A percentile compares a stretch with the other conserved stretches of the same genome.
phyloP scores from a whole-genome alignment of 805 yeast genomes.

The Monosporozyma aerobia region DNA sequence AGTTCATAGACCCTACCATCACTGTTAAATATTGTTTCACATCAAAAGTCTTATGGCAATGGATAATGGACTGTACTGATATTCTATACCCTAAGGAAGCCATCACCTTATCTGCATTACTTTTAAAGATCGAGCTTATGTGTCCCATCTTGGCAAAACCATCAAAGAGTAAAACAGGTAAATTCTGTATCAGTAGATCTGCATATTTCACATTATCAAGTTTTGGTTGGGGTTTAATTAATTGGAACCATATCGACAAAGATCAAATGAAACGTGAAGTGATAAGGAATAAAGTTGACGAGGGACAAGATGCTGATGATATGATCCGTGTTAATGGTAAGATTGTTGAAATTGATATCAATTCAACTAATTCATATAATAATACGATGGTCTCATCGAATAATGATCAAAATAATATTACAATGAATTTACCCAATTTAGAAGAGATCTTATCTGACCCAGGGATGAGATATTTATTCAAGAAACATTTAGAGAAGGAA shows the following conservation, averaged over 20 bases:
- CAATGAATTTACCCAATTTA: conserved; percentile 9
- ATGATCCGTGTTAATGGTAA: not conserved
- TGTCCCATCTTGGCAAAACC: conserved; percentile 35
- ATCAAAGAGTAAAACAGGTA: conserved; percentile 24
- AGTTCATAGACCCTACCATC: conserved; percentile 24
- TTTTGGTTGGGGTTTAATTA: conserved; percentile 34
- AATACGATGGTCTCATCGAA: not conserved
- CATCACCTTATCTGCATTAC: conserved; percentile 40
- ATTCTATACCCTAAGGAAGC: conserved; percentile 47
- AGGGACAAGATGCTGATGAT: not conserved
- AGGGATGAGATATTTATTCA: conserved; percentile 60
- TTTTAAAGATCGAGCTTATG: conserved; percentile 40
- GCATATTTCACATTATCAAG: conserved; percentile 37
- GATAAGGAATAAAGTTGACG: not conserved
- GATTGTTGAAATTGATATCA: not conserved
- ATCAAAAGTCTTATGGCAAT: conserved; percentile 74
- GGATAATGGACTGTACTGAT: conserved; percentile 88
- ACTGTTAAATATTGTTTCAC: conserved; percentile 44
- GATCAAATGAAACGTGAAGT: conserved; percentile 9
- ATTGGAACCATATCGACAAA: conserved; percentile 14
- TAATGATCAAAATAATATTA: not conserved
- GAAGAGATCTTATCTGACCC: conserved; percentile 56
- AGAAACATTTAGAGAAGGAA: conserved; percentile 52
- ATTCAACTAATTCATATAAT: not conserved
- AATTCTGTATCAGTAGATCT: conserved; percentile 30